phyloP scores from a whole-genome alignment of 2,329 filamentous ascomycete species.

The Aspergillus tubingensis region DNA sequence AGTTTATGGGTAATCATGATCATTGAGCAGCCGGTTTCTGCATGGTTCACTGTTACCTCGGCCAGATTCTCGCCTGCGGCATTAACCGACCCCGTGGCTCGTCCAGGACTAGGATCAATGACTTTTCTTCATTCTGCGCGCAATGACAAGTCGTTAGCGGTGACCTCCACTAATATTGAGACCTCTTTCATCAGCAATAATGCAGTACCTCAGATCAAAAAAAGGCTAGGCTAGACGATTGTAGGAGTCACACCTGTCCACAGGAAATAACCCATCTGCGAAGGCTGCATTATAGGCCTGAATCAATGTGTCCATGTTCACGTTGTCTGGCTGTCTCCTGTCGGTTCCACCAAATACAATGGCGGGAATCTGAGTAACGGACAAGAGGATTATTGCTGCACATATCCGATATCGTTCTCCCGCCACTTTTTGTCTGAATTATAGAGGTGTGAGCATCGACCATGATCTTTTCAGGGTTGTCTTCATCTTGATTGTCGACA shows the following conservation, averaged over 20 bases:
- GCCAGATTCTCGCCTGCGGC: too few species aligned
- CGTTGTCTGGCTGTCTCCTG: conserved; percentile 31
- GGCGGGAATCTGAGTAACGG: conserved; percentile 64
- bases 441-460: conserved; percentile 13
- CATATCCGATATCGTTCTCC: conserved; percentile 57
- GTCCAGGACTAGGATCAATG: too few species aligned
- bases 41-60: too few species aligned
- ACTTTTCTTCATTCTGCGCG: too few species aligned
- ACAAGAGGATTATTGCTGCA: conserved; percentile 71
- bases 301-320: conserved; percentile 55
- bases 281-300: conserved; percentile 68
- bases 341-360: conserved; percentile 29
- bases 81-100: too few species aligned
- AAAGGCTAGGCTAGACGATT: neutral
- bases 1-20: too few species aligned
- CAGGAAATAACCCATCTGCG: conserved; percentile 55
- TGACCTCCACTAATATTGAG: too few species aligned
- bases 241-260: too few species aligned
- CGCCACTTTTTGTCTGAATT: too few species aligned
- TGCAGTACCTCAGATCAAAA: too few species aligned
- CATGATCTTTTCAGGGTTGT: neutral
- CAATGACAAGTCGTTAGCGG: too few species aligned
- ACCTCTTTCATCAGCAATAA: conserved; percentile 64
- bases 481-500: neutral
- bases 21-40: too few species aligned